Evolutionary conservation across 73 alveolate genomes (phyloP).

Genomic region (Paramecium primaurelia): DNA sequence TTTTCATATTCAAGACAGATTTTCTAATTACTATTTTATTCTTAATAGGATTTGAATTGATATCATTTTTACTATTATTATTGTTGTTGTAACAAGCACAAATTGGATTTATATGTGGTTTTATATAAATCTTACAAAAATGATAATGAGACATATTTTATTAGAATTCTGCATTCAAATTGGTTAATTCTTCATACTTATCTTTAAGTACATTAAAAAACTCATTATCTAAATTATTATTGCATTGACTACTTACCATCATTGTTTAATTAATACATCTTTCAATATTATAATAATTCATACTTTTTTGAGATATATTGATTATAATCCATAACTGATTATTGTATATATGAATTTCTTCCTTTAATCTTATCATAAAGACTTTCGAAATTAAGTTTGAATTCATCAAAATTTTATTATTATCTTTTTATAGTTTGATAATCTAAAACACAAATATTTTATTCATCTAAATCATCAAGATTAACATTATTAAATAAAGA

Average conservation of each 20-base stretch:
- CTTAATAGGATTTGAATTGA: neutral
- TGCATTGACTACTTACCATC: neutral
- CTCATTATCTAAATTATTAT: neutral
- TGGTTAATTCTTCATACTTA: neutral
- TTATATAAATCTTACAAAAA: neutral
- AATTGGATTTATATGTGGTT: neutral
- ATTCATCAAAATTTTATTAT: constrained; percentile 8
- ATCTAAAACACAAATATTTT: constrained; percentile 3
- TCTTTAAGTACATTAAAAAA: neutral
- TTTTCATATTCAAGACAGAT: neutral
- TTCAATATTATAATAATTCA: neutral
- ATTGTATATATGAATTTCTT: neutral
- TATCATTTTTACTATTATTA: neutral
- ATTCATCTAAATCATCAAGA: constrained; percentile 42
- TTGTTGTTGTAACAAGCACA: neutral
- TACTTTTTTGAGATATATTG: neutral
- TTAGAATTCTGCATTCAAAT: neutral
- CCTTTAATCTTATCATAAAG: neutral
- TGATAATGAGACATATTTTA: neutral
- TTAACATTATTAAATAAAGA: neutral
- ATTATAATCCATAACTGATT: constrained; percentile 14
- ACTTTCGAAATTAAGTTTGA: constrained; percentile 15
- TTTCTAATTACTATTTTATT: constrained; percentile 7
- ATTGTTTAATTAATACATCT: neutral
- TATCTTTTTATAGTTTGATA: neutral